Base-by-base conservation (phyloP, 2,329 filamentous ascomycete species). In the Pseudopyrenochaeta lycopersici region DNA sequence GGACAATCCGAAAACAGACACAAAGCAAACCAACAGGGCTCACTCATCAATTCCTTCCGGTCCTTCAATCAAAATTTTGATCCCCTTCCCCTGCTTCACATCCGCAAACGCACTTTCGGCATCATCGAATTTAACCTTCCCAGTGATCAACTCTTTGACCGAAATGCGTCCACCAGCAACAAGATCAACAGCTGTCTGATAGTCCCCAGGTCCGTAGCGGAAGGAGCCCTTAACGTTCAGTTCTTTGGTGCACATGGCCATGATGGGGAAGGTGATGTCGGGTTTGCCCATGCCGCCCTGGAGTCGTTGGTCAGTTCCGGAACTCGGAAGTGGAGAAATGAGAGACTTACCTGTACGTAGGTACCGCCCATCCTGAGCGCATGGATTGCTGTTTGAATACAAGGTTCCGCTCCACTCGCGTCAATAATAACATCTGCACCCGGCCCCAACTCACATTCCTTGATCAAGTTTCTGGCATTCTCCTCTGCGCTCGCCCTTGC, bases 211-310 rank as follows among this genome's bases (percentile, higher is more conserved):
- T 3, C 89, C 89, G 76, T 98, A 98, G 33, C 94, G 86, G 83
- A 98, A 98, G 58, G 89, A 93, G 18, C 94, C 94, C 72, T 89
- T 90, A 41, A 90, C 84, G 10, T 88, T 96, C 46, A 97, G 82
- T 81, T 98, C 94, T 80, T 97, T 97, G 45, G 88, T 84, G 75
- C 92, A 96, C 71, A 96, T 82, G 4, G 90, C 89, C 85, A 94
- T 90, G 74, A 98, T 96, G 46, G 94, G 94, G 81, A 97, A 97
- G 7, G 78, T 90, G 75, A 97, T 93, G 70, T 97, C 91, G 33
- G 87, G 77, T 73, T 89, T 90, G 70, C 94, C 94, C 92, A 97
- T 96, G 49, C 93, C 93, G 48, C 72, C 74, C 74, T 76, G 32
- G 6, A 9, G 21, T 21, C 3, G 6, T 7, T 49, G 12, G 50